A percentile compares a stretch with the other conserved stretches of the same genome.
Conservation (phyloP, 805 yeast species). For the Barnettozyma siamensis region DNA sequence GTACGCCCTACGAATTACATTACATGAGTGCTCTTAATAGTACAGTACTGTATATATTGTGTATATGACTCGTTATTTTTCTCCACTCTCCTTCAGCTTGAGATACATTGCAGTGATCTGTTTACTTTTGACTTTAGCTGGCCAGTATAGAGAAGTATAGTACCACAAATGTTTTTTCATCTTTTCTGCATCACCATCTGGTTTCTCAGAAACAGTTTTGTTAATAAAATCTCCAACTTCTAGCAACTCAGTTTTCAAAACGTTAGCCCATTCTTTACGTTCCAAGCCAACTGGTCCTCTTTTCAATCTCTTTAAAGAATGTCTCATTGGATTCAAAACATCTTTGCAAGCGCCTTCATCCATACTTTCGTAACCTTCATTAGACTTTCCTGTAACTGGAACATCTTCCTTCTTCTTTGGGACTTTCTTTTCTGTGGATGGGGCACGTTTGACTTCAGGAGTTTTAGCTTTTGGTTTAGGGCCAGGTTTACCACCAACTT, state of each 20-base stretch:
- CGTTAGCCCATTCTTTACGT: conserved; percentile 70
- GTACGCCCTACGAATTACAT: too few relatives aligned
- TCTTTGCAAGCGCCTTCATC: conserved; percentile 66
- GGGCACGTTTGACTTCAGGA: conserved; percentile 17
- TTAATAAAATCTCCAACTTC: conserved; percentile 70
- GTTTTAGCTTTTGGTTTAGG: conserved; percentile 16
- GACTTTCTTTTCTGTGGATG: conserved; percentile 3
- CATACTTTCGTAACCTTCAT: conserved; percentile 67
- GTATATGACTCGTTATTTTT: neutral
- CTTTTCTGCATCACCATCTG: conserved; percentile 30
- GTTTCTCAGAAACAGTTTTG: conserved; percentile 27
- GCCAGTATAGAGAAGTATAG: conserved; percentile 83
- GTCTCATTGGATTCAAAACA: conserved; percentile 58
- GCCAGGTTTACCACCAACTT: conserved; percentile 11
- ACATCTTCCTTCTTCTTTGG: conserved; percentile 1
- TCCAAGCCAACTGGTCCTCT: conserved; percentile 70
- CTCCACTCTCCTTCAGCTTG: conserved; percentile 36
- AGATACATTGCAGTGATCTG: conserved; percentile 74
- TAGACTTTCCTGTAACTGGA: conserved; percentile 14
- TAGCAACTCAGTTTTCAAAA: conserved; percentile 62
- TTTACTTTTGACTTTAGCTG: conserved; percentile 69
- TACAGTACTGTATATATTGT: neutral
- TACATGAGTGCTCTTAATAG: too few relatives aligned
- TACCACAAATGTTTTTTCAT: conserved; percentile 71
- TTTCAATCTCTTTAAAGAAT: conserved; percentile 59